These are phyloP conservation scores for Alternaria burnsii DNA, from an alignment of 2,329 filamentous ascomycete genomes.

Conservation along the genomic window DNA sequence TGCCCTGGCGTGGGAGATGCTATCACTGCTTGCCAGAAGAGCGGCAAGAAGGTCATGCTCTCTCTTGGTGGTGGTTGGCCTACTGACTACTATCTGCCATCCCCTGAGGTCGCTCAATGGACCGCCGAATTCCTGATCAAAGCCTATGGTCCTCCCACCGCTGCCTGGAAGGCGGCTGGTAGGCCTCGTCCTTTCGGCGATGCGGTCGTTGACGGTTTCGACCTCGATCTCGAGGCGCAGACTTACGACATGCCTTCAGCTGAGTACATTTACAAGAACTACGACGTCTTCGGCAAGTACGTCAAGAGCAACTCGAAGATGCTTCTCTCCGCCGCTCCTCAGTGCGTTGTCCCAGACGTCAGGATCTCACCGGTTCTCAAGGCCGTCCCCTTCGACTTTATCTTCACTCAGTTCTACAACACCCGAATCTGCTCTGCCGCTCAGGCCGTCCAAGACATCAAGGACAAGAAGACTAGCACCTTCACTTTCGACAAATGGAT, in stretches of 20 bases:
- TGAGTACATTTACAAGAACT: constrained; percentile 50
- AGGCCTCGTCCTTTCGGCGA: constrained; percentile 59
- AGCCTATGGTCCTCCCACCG: constrained; percentile 57
- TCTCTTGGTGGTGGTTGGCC: constrained; percentile 58
- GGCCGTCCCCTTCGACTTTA: constrained; percentile 59
- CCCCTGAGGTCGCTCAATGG: constrained; percentile 50
- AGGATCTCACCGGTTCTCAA: constrained; percentile 57
- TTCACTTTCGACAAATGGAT: constrained; percentile 60
- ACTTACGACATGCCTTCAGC: constrained; percentile 29
- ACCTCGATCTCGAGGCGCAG: constrained; percentile 58
- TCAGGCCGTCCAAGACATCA: constrained; percentile 44
- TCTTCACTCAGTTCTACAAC: constrained; percentile 67
- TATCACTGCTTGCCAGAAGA: constrained; percentile 43
- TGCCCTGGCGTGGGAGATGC: constrained; percentile 46
- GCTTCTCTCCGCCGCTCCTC: constrained; percentile 64
- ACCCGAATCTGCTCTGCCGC: constrained; percentile 60
- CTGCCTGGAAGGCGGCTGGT: constrained; percentile 36
- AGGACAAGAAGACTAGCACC: constrained; percentile 35
- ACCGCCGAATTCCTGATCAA: constrained; percentile 62
- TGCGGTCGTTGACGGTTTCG: constrained; percentile 61
- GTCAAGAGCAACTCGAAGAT: constrained; percentile 54
- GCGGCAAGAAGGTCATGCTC: constrained; percentile 52
- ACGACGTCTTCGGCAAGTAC: constrained; percentile 58
- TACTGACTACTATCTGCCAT: constrained; percentile 55
- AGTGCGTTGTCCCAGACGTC: constrained; percentile 60